A percentile compares a stretch with the other conserved stretches of the same genome.
Conservation (phyloP, 2,329 filamentous ascomycete genomes). For the Cladosporium sp. region DNA sequence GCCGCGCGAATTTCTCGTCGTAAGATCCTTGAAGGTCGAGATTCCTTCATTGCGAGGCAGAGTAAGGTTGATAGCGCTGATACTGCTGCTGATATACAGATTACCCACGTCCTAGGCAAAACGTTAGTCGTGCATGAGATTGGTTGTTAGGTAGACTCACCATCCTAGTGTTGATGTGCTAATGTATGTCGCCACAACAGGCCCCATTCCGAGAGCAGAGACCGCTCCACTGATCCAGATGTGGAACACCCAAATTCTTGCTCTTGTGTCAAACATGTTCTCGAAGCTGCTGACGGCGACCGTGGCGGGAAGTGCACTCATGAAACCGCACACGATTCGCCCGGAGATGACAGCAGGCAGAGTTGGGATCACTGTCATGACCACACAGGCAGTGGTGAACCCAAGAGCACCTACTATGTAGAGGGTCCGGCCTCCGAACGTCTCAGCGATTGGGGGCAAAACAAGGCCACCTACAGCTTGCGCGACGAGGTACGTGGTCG, state of each 20-base stretch:
- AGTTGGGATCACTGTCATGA: slow-evolving; percentile 36
- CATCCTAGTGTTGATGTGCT: slow-evolving; percentile 33
- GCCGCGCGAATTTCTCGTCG: slow-evolving; percentile 32
- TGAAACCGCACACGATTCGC: slow-evolving; percentile 41
- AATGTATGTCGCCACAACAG: slow-evolving; percentile 42
- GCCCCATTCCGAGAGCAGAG: slow-evolving; percentile 41
- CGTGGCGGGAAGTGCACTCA: slow-evolving; percentile 45
- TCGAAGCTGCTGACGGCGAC: slow-evolving; percentile 47
- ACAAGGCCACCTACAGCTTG: slow-evolving; percentile 36
- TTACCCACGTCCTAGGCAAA: slow-evolving; percentile 43
- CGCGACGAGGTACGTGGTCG: slow-evolving; percentile 31
- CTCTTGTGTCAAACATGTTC: slow-evolving; percentile 44
- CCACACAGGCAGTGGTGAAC: slow-evolving; percentile 31
- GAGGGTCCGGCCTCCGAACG: slow-evolving; percentile 33
- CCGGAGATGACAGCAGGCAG: slow-evolving; percentile 37
- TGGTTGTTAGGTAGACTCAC: slow-evolving; percentile 22
- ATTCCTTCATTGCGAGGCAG: slow-evolving; percentile 40
- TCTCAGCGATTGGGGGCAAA: slow-evolving; percentile 36
- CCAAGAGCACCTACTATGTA: slow-evolving; percentile 31
- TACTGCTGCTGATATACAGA: slow-evolving; percentile 39
- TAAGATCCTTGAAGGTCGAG: slow-evolving; percentile 42
- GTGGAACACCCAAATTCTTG: slow-evolving; percentile 45
- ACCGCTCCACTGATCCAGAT: slow-evolving; percentile 43
- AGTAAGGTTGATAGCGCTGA: slow-evolving; percentile 34
- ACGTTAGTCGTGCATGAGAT: background rate